A percentile compares a stretch with the other conserved stretches of the same genome.
Evolutionary conservation across 345 rosid species (phyloP).

Genomic region (Angophora floribunda): DNA sequence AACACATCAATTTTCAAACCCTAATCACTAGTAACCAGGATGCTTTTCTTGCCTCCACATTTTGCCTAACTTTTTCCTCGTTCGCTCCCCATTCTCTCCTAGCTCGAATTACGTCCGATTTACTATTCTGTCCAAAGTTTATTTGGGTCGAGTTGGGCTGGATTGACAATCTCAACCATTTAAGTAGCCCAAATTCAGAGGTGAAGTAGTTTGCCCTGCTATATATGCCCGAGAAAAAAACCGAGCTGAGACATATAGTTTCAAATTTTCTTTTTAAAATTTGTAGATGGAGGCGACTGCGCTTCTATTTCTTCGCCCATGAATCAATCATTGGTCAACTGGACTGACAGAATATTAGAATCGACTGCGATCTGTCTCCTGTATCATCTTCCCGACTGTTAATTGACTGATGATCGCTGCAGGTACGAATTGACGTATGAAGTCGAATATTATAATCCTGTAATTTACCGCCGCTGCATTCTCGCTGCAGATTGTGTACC

Average conservation of each 20-base stretch:
- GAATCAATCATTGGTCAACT: not conserved
- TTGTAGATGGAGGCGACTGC: not conserved
- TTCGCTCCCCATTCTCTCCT: not conserved
- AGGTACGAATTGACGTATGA: not conserved
- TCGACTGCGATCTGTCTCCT: fast-evolving
- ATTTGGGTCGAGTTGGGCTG: not conserved
- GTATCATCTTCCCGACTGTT: not conserved
- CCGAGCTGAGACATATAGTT: not conserved
- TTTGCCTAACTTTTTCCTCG: not conserved
- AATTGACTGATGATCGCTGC: not conserved
- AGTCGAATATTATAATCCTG: not conserved
- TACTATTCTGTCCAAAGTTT: not conserved
- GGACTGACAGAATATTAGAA: not conserved
- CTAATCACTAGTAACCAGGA: not conserved
- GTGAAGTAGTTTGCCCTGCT: not conserved
- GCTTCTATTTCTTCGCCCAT: not conserved
- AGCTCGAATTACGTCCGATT: not conserved
- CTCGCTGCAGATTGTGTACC: not conserved
- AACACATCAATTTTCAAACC: not conserved
- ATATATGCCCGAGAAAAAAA: not conserved
- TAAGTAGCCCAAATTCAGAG: not conserved
- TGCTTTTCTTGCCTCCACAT: not conserved
- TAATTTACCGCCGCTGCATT: not conserved
- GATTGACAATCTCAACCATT: not conserved
- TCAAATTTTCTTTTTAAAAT: no score